phyloP scores from a whole-genome alignment of 2,329 filamentous ascomycete species.

The Cryphonectria japonica region DNA sequence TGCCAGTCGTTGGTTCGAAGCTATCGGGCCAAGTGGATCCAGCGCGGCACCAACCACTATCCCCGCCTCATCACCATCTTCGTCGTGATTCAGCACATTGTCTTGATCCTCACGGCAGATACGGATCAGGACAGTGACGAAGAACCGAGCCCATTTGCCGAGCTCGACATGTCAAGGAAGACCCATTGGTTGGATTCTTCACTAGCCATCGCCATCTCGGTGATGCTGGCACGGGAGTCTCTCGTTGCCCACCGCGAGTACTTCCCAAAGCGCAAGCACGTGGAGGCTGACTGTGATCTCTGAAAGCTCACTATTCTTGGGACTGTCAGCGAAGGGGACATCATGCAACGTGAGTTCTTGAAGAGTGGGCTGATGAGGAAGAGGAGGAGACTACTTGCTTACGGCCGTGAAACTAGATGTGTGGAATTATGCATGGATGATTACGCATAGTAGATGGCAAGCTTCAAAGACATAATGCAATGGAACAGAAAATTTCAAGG shows the following conservation, averaged over 20 bases:
- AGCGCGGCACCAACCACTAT: slow-evolving; percentile 25
- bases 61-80: slow-evolving; percentile 44
- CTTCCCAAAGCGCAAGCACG: slow-evolving; percentile 18
- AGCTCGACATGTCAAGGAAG: slow-evolving; percentile 39
- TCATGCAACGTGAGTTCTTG: background rate
- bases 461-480: background rate
- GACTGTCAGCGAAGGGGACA: too few relatives aligned
- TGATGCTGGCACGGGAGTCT: slow-evolving; percentile 39
- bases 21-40: slow-evolving; percentile 24
- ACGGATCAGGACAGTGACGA: slow-evolving; percentile 11
- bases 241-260: slow-evolving; percentile 29
- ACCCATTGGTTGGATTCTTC: slow-evolving; percentile 43
- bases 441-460: background rate
- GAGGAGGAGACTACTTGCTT: background rate
- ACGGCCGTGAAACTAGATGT: background rate
- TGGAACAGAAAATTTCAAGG: background rate
- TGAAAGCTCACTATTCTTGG: slow-evolving; percentile 17
- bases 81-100: slow-evolving; percentile 56
- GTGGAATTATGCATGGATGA: background rate
- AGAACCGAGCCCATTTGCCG: slow-evolving; percentile 36
- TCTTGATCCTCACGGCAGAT: slow-evolving; percentile 50
- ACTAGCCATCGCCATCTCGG: slow-evolving; percentile 41
- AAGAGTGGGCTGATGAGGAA: background rate
- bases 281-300: slow-evolving; percentile 33
- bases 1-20: slow-evolving; percentile 27